A percentile compares a stretch with the other conserved stretches of the same genome.
phyloP scores from a whole-genome alignment of 306 rosid genomes.

The Cucurbita ficifolia region DNA sequence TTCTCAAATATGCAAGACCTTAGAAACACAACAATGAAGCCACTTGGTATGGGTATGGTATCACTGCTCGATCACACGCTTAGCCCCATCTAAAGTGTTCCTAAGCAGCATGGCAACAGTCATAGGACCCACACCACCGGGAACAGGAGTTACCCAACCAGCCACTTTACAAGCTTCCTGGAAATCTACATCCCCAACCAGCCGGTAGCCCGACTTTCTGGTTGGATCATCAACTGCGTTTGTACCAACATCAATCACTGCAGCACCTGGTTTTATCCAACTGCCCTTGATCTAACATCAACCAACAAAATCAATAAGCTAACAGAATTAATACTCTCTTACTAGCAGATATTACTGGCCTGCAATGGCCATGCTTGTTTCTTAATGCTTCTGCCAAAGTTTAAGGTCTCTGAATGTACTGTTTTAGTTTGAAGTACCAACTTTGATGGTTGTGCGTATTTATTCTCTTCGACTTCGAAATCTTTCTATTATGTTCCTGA shows the following conservation, averaged over 20 bases:
- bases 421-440: background rate
- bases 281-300: constrained; percentile 57
- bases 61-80: constrained; percentile 33
- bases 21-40: background rate
- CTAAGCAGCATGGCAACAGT: constrained; percentile 81
- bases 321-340: background rate
- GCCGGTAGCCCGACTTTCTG: constrained; percentile 66
- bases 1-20: background rate
- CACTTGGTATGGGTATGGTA: background rate
- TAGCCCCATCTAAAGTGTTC: constrained; percentile 80
- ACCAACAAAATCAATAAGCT: background rate
- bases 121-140: constrained; percentile 93
- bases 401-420: background rate
- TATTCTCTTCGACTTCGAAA: background rate
- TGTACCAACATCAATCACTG: constrained; percentile 85
- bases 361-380: background rate
- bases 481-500: background rate
- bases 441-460: background rate
- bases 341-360: background rate
- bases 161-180: constrained; percentile 72
- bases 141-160: constrained; percentile 85
- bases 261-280: constrained; percentile 95
- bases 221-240: constrained; percentile 69
- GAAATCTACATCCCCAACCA: constrained; percentile 88
- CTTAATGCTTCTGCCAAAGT: background rate